Base-by-base conservation (phyloP, 768 basidiomycete species). In the Melanogaster broomeanus region DNA sequence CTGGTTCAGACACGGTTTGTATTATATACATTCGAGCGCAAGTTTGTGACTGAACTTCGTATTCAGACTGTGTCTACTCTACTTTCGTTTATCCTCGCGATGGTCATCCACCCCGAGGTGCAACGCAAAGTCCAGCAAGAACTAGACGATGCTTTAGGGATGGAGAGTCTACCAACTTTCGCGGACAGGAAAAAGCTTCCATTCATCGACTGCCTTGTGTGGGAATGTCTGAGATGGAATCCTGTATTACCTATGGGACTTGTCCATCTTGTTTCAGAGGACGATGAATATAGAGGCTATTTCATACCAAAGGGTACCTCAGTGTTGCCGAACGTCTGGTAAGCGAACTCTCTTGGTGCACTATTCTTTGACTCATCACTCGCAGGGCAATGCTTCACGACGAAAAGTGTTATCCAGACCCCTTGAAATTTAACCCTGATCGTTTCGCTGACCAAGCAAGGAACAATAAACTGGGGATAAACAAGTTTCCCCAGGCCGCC, bases 71-170 rank as follows among this genome's bases (percentile, higher is more conserved):
- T 77, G 12, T 75, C 79, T 13, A 69, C 76, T 13, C 62, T 83
- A 34, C 69, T 75, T 34, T 71, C 74, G 4, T 82, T 84, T 59
- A 53, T 81, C 22, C 73, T 83, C 11, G 77, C 81, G 4, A 82
- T 84, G 79, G 67, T 78, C 41, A 68, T 77, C 27, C 61, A 82
- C 61, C 83, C 83, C 16, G 67, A 77, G 3, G 74, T 79, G 16
- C 74, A 78, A 45, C 66, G 63, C 53, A 76, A 73, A 61, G 74
- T 72, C 9, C 83, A 83, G 56, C 66, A 67, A 40, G 79, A 85
- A 62, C 65, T 85, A 35, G 82, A 84, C 61, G 56, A 53, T 42
- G 72, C 79, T 7, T 64, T 77, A 52, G 77, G 77, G 39, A 52
- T 56, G 45, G 63, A 71, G 42, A 74, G 80, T 42, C 68, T 84